Percentiles rank a stretch among this genome's conserved stretches.
Evolutionary conservation across 2,329 filamentous ascomycete species (phyloP).

Genomic region (Penicillium glabrum): DNA sequence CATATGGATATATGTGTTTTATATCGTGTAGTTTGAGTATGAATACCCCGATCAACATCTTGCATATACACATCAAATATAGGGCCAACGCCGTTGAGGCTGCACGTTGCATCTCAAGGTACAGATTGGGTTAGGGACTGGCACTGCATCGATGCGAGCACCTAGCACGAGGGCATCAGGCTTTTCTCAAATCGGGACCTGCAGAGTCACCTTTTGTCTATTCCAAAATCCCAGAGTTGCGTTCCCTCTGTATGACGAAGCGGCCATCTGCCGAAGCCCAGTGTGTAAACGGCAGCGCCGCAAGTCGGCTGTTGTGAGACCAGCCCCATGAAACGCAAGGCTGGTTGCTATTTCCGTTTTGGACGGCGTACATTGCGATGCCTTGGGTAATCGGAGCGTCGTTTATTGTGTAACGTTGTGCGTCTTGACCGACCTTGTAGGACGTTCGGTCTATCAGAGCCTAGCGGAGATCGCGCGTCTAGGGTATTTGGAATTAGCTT

Average conservation of each 20-base stretch:
- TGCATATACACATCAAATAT: not conserved
- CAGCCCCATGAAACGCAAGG: not conserved
- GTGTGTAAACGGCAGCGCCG: constrained; percentile 17
- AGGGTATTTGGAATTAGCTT: constrained; percentile 9
- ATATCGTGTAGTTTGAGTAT: not conserved
- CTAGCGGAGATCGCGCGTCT: constrained; percentile 12
- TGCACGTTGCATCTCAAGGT: constrained; percentile 9
- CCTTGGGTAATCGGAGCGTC: constrained; percentile 4
- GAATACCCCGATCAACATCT: not conserved
- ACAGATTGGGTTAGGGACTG: not conserved
- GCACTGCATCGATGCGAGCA: constrained; percentile 3
- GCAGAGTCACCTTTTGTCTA: constrained; percentile 12
- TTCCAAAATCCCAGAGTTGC: constrained; percentile 4
- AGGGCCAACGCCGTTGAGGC: not conserved
- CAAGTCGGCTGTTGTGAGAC: constrained; percentile 21
- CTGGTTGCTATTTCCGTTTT: constrained; percentile 10
- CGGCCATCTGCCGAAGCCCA: constrained; percentile 13
- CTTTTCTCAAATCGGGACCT: constrained; percentile 2
- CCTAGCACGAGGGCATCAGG: not conserved
- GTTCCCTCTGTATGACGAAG: constrained; percentile 12
- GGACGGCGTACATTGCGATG: constrained; percentile 7
- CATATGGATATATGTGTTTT: not conserved
- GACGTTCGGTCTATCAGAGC: constrained; percentile 5
- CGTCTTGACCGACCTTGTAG: constrained; percentile 18
- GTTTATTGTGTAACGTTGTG: constrained; percentile 12